Evolutionary conservation across 257 asterid species (phyloP).

Genomic region (Jacaranda copaia): DNA sequence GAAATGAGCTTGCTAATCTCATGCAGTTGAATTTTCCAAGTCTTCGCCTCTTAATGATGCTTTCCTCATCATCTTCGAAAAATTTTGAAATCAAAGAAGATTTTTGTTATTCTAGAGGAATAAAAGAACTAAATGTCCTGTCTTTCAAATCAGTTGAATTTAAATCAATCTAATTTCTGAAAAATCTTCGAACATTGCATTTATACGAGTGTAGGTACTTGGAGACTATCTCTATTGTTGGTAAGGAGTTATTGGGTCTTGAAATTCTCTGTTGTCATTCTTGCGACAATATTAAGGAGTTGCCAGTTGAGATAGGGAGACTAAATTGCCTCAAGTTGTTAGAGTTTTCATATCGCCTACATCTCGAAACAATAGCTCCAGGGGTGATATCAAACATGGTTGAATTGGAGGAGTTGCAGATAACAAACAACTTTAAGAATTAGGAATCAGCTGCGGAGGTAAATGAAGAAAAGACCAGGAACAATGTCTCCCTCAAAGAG

Average conservation of each 20-base stretch:
- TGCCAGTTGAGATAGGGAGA: background rate
- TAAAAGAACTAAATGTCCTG: conserved; percentile 16
- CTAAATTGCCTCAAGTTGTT: background rate
- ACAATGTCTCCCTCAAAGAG: background rate
- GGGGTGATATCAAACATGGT: too few species aligned
- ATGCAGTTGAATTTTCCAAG: background rate
- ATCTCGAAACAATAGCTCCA: too few species aligned
- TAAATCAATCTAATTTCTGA: background rate
- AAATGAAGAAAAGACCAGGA: background rate
- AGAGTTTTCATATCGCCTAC: too few species aligned
- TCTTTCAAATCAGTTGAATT: background rate
- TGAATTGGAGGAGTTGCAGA: too few species aligned
- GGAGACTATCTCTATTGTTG: background rate
- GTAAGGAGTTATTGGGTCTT: background rate
- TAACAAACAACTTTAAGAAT: too few species aligned
- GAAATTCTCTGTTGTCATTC: background rate
- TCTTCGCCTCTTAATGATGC: conserved; percentile 1
- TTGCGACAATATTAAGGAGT: background rate
- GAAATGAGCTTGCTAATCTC: background rate
- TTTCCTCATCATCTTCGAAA: background rate
- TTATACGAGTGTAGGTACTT: background rate
- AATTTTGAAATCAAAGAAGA: too few species aligned
- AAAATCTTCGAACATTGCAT: conserved; percentile 9
- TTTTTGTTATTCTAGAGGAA: background rate
- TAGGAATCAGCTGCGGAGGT: background rate